A percentile compares a stretch with the other conserved stretches of the same genome.
Evolutionary conservation across 495 filamentous ascomycete species (phyloP).

Genomic region (Copromyces sp.): DNA sequence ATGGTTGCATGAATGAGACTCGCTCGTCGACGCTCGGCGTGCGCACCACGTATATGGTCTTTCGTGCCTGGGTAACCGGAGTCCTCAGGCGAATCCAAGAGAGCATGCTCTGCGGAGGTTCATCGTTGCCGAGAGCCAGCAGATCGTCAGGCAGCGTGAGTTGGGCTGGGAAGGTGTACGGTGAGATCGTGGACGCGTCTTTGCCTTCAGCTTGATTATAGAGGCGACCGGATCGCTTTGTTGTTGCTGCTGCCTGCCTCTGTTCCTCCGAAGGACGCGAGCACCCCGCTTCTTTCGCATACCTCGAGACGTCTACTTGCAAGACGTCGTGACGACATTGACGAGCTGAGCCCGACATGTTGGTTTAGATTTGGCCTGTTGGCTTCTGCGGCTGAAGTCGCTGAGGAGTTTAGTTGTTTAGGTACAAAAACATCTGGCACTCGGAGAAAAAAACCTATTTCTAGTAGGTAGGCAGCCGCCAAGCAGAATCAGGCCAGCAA

Average conservation of each 20-base stretch:
- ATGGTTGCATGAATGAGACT: slow-evolving; percentile 28
- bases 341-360: background rate
- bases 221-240: background rate
- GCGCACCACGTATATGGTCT: slow-evolving; percentile 45
- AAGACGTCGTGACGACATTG: slow-evolving; percentile 17
- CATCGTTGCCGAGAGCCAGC: slow-evolving; percentile 42
- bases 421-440: background rate
- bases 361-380: background rate
- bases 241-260: slow-evolving; percentile 22
- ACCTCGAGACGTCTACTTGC: slow-evolving; percentile 23
- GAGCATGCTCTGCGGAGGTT: slow-evolving; percentile 46
- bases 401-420: background rate
- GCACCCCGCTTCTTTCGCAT: slow-evolving; percentile 20
- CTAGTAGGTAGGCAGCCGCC: background rate
- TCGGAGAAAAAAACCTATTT: background rate
- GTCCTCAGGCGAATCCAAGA: slow-evolving; percentile 48
- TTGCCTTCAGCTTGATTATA: slow-evolving; percentile 5
- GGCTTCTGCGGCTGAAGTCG: background rate
- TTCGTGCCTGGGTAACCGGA: slow-evolving; percentile 33
- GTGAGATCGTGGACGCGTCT: background rate
- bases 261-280: slow-evolving; percentile 12
- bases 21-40: slow-evolving; percentile 28
- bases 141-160: slow-evolving; percentile 52
- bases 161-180: slow-evolving; percentile 46
- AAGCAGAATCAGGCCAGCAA: background rate